Evolutionary conservation across 1,284 basidiomycete species (phyloP).

Genomic region (Pholiota adiposa): DNA sequence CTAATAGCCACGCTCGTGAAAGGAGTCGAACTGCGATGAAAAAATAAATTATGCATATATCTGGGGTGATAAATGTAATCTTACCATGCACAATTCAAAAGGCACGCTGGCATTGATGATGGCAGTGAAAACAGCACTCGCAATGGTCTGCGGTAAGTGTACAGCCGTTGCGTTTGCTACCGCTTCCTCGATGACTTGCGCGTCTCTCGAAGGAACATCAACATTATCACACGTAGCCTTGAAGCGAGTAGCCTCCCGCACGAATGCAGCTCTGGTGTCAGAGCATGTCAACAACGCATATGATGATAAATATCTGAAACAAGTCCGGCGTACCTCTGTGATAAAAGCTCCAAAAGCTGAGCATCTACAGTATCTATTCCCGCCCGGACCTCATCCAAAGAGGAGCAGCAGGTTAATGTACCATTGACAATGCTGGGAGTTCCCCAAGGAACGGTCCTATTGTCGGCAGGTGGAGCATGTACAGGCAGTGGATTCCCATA

Average conservation of each 20-base stretch:
- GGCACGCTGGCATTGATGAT: slow-evolving; percentile 27
- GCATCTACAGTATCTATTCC: slow-evolving; percentile 25
- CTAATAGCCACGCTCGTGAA: slow-evolving; percentile 16
- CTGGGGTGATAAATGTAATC: neutral
- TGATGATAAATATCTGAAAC: neutral
- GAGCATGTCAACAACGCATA: neutral
- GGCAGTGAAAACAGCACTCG: slow-evolving; percentile 23
- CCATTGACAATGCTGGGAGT: slow-evolving; percentile 17
- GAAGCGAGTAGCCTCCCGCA: slow-evolving; percentile 29
- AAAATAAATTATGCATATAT: neutral
- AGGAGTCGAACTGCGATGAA: slow-evolving; percentile 21
- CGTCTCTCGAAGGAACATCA: slow-evolving; percentile 26
- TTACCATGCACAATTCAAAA: slow-evolving; percentile 29
- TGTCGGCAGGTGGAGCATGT: slow-evolving; percentile 14
- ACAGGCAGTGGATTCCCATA: slow-evolving; percentile 24
- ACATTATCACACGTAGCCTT: slow-evolving; percentile 24
- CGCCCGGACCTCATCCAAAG: slow-evolving; percentile 24
- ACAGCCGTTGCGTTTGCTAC: slow-evolving; percentile 18
- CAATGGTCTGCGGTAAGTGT: slow-evolving; percentile 24
- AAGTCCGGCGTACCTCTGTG: slow-evolving; percentile 19
- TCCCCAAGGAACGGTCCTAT: slow-evolving; percentile 26
- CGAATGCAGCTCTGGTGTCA: slow-evolving; percentile 24
- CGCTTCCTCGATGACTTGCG: slow-evolving; percentile 25
- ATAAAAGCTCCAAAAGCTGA: slow-evolving; percentile 24
- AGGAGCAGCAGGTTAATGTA: slow-evolving; percentile 23